phyloP scores from a whole-genome alignment of 768 basidiomycete species.

The Chalciporus piperatus region DNA sequence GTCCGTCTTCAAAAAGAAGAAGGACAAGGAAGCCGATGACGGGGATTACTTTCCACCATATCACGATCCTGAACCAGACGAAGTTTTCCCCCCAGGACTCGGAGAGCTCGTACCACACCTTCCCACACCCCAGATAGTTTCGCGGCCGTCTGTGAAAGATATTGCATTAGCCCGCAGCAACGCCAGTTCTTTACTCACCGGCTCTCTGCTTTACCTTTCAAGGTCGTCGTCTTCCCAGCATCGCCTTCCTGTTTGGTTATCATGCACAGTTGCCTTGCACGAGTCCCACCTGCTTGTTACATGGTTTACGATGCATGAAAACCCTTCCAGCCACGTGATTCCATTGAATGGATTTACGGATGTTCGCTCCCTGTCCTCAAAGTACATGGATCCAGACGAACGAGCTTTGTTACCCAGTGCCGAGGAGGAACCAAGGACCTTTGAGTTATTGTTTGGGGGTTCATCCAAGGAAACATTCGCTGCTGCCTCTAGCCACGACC shows the following conservation, averaged over 20 bases:
- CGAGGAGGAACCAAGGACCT: conserved; percentile 49
- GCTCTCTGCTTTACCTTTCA: conserved; percentile 49
- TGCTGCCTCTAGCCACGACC: conserved; percentile 53
- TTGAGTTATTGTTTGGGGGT: conserved; percentile 63
- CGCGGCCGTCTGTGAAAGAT: conserved; percentile 1
- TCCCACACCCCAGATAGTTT: conserved; percentile 1
- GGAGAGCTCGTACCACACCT: neutral
- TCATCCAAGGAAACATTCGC: conserved; percentile 58
- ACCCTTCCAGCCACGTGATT: conserved; percentile 45
- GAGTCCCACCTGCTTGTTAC: conserved; percentile 45
- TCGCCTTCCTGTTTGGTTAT: conserved; percentile 46
- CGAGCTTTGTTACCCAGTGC: conserved; percentile 39
- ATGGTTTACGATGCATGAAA: conserved; percentile 42
- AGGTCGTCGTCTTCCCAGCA: conserved; percentile 21
- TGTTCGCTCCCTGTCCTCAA: conserved; percentile 53
- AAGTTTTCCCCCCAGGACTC: neutral
- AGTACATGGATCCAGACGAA: conserved; percentile 45
- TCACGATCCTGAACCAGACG: conserved; percentile 8
- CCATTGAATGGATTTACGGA: conserved; percentile 54
- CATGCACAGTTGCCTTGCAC: conserved; percentile 41
- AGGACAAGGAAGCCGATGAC: conserved; percentile 28
- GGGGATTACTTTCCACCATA: conserved; percentile 12
- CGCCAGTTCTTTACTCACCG: conserved; percentile 8
- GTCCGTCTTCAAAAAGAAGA: conserved; percentile 56
- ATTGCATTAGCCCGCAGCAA: neutral